Percentiles rank a stretch among this genome's conserved stretches.
phyloP scores from a whole-genome alignment of 192 early-diverging fungal genomes.

The Coemansia sp. region DNA sequence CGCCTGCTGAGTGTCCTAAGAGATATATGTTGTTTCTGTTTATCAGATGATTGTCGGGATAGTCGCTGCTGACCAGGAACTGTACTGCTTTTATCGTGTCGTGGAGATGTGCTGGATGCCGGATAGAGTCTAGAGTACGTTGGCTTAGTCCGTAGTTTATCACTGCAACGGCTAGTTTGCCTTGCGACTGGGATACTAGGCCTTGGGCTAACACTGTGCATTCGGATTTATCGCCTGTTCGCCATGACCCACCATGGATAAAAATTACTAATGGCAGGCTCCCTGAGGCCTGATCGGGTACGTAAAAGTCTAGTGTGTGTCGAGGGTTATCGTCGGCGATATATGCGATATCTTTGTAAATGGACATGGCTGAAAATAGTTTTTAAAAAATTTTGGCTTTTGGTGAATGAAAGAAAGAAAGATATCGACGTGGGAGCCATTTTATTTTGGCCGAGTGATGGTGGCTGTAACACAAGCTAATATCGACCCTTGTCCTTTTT shows the following conservation, averaged over 20 bases:
- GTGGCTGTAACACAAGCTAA: neutral
- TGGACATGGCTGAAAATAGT: conserved; percentile 5
- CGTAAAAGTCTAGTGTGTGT: conserved; percentile 67
- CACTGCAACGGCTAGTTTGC: conserved; percentile 62
- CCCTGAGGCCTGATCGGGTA: conserved; percentile 28
- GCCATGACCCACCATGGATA: conserved; percentile 89
- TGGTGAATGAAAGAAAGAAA: neutral
- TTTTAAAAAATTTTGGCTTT: neutral
- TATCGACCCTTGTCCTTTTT: too few relatives aligned
- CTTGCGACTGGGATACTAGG: conserved; percentile 40
- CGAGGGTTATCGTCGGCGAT: conserved; percentile 17
- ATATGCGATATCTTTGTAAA: conserved; percentile 38
- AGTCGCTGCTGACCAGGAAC: conserved; percentile 41
- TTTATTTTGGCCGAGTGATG: too few relatives aligned
- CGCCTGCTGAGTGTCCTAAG: conserved; percentile 79
- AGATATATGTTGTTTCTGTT: conserved; percentile 53
- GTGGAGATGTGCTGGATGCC: conserved; percentile 69
- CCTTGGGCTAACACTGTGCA: conserved; percentile 55
- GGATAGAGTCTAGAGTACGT: conserved; percentile 17
- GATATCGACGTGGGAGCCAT: neutral
- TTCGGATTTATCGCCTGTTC: conserved; percentile 70
- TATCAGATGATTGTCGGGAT: conserved; percentile 35
- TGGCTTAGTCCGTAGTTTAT: conserved; percentile 72
- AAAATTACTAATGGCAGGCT: conserved; percentile 64
- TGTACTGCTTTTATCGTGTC: conserved; percentile 63